Base-by-base conservation (phyloP, 2,329 filamentous ascomycete genomes). In the Fusarium sp. region DNA sequence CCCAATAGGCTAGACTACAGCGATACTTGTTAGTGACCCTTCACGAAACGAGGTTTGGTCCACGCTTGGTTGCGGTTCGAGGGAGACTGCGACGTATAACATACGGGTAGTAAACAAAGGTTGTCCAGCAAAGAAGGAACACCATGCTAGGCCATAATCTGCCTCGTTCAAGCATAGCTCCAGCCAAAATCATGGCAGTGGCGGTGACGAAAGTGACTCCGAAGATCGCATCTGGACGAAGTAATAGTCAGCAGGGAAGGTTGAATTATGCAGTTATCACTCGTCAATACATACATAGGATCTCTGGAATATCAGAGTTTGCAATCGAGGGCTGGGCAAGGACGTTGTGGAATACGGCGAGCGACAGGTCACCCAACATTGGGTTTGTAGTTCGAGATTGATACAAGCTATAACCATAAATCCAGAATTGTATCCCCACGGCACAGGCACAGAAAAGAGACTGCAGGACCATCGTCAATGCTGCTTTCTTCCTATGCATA, bases 71-170 rank as follows among this genome's bases (percentile, higher is more conserved):
- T 17, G 33, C 18, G 33, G 36, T 9, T 9, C 13, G 15, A n/a
- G 17, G 36, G 13, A 27, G 5, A 11, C 13, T 7, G 13, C 17
- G 9, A 11, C 4, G 14, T 7, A 2, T 4, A 0, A 39, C 75
- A 14, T 45, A 77, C 79, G 81, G 70, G 31, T 81, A 91, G 79
- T 91, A 91, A 5, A 91, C 90, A 60, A 91, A 84, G 1, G 90
- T 91, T 0, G 89, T 88, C 89, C 89, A 91, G 75, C 83, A 86
- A 77, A 91, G 88, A 27, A 85, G 83, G 70, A 91, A 93, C 31
- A 93, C 82, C 76, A 93, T 85, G 13, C 89, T 90, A 1, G 82
- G 81, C 49, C 74, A 76, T 8, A 83, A 71, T 6, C 81, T 65
- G 0, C 81, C 81, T 15, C 81, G 69, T 65, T 83, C 81, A 0